Evolutionary conservation across 345 rosid species (phyloP), one percentile per base, ranked within the genome.

Genomic region (Gossypium stocksii): DNA sequence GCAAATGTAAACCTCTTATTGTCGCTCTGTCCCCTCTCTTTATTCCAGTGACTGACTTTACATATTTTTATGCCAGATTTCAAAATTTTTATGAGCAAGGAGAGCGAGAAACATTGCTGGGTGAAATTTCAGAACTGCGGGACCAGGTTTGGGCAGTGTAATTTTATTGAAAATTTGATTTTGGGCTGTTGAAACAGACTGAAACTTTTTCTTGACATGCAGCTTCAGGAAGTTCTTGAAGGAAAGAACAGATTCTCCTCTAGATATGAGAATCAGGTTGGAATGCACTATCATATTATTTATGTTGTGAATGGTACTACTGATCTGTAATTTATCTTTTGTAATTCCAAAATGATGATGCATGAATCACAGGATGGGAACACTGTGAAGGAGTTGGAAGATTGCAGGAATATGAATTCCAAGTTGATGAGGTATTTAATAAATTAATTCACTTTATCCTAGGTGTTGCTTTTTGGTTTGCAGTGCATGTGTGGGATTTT

Each of bases 51-150:
- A 71, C 67, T 74, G 76, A 67, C 57, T 75, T 52, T 72, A 64
- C 51, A 22, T 52, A 13, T 46, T 65, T 76, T 73, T 78, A 51
- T 81, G 81, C 66, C 91, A 93, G 98, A 80, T 87, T 82, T 79
- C 93, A 86, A 73, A 85, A 76, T 25, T 86, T 89, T 75, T 85
- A 84, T 82, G 89, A 86, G 85, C 84, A 78, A 45, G 91, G 93
- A 65, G 94, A 93, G 79, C 85, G 94, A 75, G 92, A 91, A 76
- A 79, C 34, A 52, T 74, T 91, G 84, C 79, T 84, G 52, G 79
- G 83, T 73, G 98, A 93, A 88, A 80, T 85, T 78, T 85, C 94
- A 75, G 88, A 83, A 71, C 76, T 93, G 76, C 89, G 90, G 48
- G 82, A 86, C 76, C 94, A 93, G 98, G 98, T 93, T 83, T 54